Percentiles rank a stretch among this genome's conserved stretches.
These are phyloP conservation scores for Coleophoma cylindrospora DNA, from an alignment of 2,329 filamentous ascomycete species.

Conservation along the genomic window DNA sequence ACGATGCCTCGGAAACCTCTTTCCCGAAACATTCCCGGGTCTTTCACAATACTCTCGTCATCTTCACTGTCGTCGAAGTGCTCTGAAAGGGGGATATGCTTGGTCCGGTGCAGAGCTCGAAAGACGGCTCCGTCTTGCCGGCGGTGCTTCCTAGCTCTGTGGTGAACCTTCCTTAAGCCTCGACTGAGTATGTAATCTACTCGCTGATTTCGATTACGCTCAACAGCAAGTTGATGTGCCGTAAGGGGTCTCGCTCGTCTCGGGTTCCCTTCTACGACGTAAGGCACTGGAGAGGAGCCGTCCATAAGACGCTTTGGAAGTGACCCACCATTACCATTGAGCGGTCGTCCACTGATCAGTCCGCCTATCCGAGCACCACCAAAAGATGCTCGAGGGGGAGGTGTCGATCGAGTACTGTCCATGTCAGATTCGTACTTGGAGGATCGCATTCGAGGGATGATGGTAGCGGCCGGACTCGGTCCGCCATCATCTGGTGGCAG, in stretches of 20 bases:
- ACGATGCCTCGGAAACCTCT: constrained; percentile 59
- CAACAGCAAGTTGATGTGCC: constrained; percentile 76
- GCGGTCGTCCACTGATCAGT: constrained; percentile 12
- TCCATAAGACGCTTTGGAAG: constrained; percentile 55
- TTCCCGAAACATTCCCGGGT: constrained; percentile 40
- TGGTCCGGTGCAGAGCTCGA: constrained; percentile 60
- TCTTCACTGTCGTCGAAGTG: constrained; percentile 59
- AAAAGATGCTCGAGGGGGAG: constrained; percentile 32
- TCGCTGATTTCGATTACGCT: constrained; percentile 70
- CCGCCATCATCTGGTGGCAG: constrained; percentile 39
- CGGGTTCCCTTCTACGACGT: constrained; percentile 30
- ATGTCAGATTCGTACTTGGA: constrained; percentile 55
- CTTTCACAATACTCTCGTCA: constrained; percentile 39
- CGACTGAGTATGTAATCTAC: constrained; percentile 79
- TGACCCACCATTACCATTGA: constrained; percentile 30
- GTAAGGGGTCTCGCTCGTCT: constrained; percentile 71
- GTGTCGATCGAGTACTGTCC: constrained; percentile 47
- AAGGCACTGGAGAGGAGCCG: constrained; percentile 55
- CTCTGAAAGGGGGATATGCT: constrained; percentile 43
- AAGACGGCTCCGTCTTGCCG: constrained; percentile 62
- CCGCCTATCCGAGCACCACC: constrained; percentile 25
- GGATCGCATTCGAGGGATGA: constrained; percentile 58
- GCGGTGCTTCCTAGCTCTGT: constrained; percentile 55
- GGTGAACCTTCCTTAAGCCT: constrained; percentile 64
- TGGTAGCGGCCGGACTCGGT: constrained; percentile 40